Evolutionary conservation across 345 rosid genomes (phyloP).

Genomic region (Populus alba): DNA sequence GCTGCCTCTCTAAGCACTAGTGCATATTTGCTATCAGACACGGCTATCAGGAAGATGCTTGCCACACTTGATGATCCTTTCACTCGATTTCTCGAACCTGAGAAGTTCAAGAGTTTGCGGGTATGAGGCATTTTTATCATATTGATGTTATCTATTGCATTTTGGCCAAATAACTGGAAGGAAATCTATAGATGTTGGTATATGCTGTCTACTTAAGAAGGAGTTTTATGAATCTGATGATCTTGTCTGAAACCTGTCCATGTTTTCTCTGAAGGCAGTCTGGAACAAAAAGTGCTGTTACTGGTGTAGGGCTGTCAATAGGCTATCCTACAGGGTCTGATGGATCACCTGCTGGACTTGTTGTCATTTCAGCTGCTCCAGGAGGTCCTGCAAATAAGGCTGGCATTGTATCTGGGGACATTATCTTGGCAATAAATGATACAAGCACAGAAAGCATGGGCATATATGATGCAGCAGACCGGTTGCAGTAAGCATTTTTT

Average conservation of each 20-base stretch:
- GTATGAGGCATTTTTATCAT: conserved; percentile 43
- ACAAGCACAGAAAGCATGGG: conserved; percentile 63
- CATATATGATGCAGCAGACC: conserved; percentile 89
- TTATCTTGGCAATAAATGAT: conserved; percentile 66
- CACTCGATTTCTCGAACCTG: conserved; percentile 91
- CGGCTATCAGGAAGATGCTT: conserved; percentile 84
- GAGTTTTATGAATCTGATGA: neutral
- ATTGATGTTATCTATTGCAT: conserved; percentile 3
- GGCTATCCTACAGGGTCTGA: conserved; percentile 68
- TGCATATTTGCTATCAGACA: conserved; percentile 48
- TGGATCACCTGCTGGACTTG: conserved; percentile 59
- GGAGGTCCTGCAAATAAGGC: conserved; percentile 92
- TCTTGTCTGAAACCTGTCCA: conserved; percentile 26
- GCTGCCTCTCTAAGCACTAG: neutral
- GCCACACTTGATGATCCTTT: conserved; percentile 91
- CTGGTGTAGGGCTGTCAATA: conserved; percentile 92
- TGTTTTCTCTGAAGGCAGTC: conserved; percentile 90
- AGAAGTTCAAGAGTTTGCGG: conserved; percentile 85
- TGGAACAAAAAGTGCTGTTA: conserved; percentile 91
- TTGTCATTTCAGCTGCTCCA: conserved; percentile 82
- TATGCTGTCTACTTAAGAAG: neutral
- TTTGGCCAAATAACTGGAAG: conserved; percentile 12
- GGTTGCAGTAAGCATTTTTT: conserved; percentile 65
- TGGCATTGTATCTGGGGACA: conserved; percentile 75
- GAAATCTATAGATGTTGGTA: neutral